Base-by-base conservation (phyloP, 75 land plant species). In the Cupressus sempervirens region DNA sequence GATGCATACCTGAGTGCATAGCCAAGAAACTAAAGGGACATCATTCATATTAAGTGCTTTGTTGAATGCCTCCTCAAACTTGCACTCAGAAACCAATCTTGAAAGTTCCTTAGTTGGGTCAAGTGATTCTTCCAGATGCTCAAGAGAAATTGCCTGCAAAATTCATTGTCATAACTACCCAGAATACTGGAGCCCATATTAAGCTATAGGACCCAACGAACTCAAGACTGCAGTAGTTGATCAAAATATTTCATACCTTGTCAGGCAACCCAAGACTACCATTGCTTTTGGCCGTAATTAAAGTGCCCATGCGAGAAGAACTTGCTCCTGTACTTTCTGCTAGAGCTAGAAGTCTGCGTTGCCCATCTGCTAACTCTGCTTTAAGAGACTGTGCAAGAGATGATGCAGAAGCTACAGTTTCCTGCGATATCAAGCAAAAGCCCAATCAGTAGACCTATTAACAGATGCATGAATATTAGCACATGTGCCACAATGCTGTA, bases 81-180 rank as follows among this genome's bases (percentile, higher is more conserved):
- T 98, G 80, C 88, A 88, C 86, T 98, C 98, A 34, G 92, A 87
- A 13, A 98, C 70, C 86, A 98, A 88, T 80, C 96, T 93, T 23
- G 95, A 86, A 14, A 98, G 82, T 86, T 98, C 99, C 46, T 90
- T 96, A 2, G 95, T 98, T n/a, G 99, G 99, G 89, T 96, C 97
- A 72, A 96, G 68, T 29, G 99, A 92, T 72, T 88, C 93, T 86
- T 95, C 99, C 75, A 95, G 89, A 90, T 95, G 89, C 67, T 91
- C 86, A 18, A 92, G 40, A 48, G 89, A 85, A 79, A 90, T 84
- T 45, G 88, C 88, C 80, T 80, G 80, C 54, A 79, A 45, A 79
- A 10, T 8, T 45, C 50, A 23, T 26, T 8, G 40, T 45, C 81
- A 79, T 79, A 45, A 79, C 45, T 79, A 79, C 0, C 26, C 12